Evolutionary conservation across 768 basidiomycete species (phyloP).

Genomic region (Psilocybe sp.): DNA sequence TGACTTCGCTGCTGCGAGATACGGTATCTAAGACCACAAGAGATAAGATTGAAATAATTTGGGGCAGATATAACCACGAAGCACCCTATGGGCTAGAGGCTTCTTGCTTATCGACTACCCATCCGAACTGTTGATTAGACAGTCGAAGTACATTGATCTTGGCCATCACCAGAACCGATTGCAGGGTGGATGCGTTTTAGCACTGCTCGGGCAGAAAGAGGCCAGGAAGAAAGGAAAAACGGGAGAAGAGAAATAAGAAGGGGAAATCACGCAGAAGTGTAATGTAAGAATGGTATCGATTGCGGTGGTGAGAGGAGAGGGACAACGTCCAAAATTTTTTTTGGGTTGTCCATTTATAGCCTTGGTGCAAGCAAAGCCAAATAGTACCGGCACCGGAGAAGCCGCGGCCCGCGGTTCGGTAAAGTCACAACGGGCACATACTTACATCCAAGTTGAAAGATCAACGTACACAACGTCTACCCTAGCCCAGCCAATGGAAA

Average conservation of each 20-base stretch:
- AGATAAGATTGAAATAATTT: constrained; percentile 20
- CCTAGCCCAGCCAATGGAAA: background rate
- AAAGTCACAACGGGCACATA: no score
- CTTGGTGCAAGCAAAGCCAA: background rate
- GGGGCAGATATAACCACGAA: constrained; percentile 27
- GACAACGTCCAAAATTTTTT: background rate
- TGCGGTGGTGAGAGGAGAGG: constrained; percentile 1
- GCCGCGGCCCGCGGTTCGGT: no score
- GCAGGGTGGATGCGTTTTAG: constrained; percentile 55
- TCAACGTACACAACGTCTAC: background rate
- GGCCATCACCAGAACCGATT: constrained; percentile 83
- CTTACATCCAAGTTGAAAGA: background rate
- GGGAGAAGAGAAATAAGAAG: constrained; percentile 2
- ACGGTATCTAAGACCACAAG: no score
- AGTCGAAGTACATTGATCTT: constrained; percentile 46
- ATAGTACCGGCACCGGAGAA: background rate
- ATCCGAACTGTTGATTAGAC: constrained; percentile 55
- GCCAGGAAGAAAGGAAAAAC: constrained; percentile 32
- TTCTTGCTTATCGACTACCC: constrained; percentile 39
- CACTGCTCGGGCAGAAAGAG: constrained; percentile 79
- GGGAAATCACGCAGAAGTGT: constrained; percentile 3
- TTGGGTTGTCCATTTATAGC: background rate
- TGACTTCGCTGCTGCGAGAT: no score
- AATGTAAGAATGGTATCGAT: background rate
- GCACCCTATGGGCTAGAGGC: constrained; percentile 32